Conservation (phyloP, 805 yeast genomes). For the Saccharomycopsis oosterbeekiorum region DNA sequence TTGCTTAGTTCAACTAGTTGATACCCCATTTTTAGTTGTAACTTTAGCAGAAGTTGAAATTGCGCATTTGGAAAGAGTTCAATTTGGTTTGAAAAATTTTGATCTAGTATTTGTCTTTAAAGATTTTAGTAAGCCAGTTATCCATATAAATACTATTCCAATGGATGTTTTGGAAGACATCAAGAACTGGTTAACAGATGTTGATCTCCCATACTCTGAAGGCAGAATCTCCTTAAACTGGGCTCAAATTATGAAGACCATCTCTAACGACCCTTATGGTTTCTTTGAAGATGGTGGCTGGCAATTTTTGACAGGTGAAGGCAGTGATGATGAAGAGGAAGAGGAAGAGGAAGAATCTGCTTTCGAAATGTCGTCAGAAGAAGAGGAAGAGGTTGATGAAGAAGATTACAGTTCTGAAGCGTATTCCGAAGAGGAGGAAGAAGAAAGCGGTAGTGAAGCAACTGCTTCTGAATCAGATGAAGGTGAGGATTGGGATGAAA, state of each 20-base stretch:
- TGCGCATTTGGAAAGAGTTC: constrained; percentile 94
- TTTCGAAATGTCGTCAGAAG: constrained; percentile 54
- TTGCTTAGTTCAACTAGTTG: constrained; percentile 87
- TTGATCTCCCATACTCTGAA: constrained; percentile 89
- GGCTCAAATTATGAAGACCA: constrained; percentile 91
- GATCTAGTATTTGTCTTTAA: constrained; percentile 95
- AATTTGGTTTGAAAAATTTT: constrained; percentile 91
- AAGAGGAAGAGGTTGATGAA: constrained; percentile 51
- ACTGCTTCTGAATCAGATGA: constrained; percentile 26
- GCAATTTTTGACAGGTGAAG: constrained; percentile 84
- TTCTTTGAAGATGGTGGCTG: constrained; percentile 95
- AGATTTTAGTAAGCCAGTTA: constrained; percentile 79
- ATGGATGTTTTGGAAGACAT: constrained; percentile 86
- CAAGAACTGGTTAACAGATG: constrained; percentile 95
- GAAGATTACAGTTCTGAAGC: constrained; percentile 38
- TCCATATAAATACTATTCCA: constrained; percentile 90
- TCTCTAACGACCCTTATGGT: constrained; percentile 85
- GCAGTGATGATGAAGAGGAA: constrained; percentile 63
- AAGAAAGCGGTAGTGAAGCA: constrained; percentile 22
- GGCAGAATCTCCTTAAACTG: constrained; percentile 95
- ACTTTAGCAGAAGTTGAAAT: constrained; percentile 87
- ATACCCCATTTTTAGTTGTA: constrained; percentile 89
- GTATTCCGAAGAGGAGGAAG: constrained; percentile 31
- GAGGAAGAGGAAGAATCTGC: constrained; percentile 62
- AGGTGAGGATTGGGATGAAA: constrained; percentile 45